These are phyloP conservation scores for Sarocladiaceae sp. DNA, from an alignment of 2,329 filamentous ascomycete genomes.

Conservation along the genomic window DNA sequence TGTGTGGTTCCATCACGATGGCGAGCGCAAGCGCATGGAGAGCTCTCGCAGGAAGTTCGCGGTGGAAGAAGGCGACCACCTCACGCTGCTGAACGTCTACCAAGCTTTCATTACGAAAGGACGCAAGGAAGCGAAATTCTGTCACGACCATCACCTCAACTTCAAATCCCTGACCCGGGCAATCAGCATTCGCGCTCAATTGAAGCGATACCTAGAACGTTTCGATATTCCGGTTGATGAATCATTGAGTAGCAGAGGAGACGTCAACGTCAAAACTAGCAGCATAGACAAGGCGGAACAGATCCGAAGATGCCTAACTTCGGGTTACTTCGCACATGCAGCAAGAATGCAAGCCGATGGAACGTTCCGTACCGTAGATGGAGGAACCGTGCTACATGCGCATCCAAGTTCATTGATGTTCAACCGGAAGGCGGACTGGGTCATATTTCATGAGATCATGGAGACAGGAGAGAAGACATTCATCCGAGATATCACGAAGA, in stretches of 20 bases:
- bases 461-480: constrained; percentile 85
- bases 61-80: constrained; percentile 87
- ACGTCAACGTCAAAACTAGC: constrained; percentile 16
- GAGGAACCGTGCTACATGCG: constrained; percentile 72
- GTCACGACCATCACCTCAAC: constrained; percentile 80
- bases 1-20: constrained; percentile 78
- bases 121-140: constrained; percentile 80
- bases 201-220: constrained; percentile 81
- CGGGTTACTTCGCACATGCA: constrained; percentile 89
- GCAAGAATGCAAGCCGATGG: constrained; percentile 93
- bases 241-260: constrained; percentile 35
- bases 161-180: constrained; percentile 79
- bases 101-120: constrained; percentile 81
- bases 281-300: constrained; percentile 54
- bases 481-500: constrained; percentile 87
- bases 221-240: constrained; percentile 72
- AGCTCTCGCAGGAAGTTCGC: constrained; percentile 76
- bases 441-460: constrained; percentile 90
- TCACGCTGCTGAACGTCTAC: constrained; percentile 92
- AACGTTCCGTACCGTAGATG: constrained; percentile 80
- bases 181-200: constrained; percentile 79
- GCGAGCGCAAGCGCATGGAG: constrained; percentile 71
- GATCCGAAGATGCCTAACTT: constrained; percentile 79
- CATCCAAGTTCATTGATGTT: constrained; percentile 95
- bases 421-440: constrained; percentile 94